These are phyloP conservation scores for Chlamydomonas applanata DNA, from an alignment of 139 green algal species.

Conservation along the genomic window DNA sequence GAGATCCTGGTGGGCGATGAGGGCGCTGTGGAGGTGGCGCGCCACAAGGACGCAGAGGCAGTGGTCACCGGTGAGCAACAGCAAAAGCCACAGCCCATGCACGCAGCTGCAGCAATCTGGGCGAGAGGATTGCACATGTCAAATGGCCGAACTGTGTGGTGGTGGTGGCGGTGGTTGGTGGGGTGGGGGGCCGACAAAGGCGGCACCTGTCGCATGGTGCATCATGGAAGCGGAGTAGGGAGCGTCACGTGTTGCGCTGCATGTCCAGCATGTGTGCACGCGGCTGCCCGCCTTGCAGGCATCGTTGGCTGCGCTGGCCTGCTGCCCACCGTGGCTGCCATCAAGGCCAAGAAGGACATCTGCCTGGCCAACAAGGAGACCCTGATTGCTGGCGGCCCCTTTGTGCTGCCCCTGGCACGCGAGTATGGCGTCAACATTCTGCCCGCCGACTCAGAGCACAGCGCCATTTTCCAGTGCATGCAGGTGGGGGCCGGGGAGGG, in stretches of 20 bases:
- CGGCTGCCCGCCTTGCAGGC: conserved; percentile 62
- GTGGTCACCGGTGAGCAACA: conserved; percentile 4
- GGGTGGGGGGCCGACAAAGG: too few relatives aligned
- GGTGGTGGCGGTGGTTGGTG: too few relatives aligned
- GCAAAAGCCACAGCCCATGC: too few relatives aligned
- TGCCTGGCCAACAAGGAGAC: conserved; percentile 99
- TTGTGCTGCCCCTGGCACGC: conserved; percentile 89
- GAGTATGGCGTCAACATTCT: conserved; percentile 94
- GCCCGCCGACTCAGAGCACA: conserved; percentile 97
- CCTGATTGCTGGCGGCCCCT: conserved; percentile 92
- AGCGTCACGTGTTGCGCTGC: too few relatives aligned
- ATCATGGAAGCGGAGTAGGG: too few relatives aligned
- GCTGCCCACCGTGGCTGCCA: conserved; percentile 93
- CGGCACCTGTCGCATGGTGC: too few relatives aligned
- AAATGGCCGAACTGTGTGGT: too few relatives aligned
- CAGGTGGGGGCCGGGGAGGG: conserved; percentile 32
- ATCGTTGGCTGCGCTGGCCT: conserved; percentile 98
- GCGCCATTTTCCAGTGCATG: conserved; percentile 96
- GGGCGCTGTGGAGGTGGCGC: conserved; percentile 79
- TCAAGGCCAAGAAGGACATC: conserved; percentile 95
- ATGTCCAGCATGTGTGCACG: too few relatives aligned
- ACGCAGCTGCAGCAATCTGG: too few relatives aligned
- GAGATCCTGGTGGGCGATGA: conserved; percentile 91
- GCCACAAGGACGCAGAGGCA: conserved; percentile 35
- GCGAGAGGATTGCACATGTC: too few relatives aligned